Conservation (phyloP, 805 yeast species). For the Suhomyces pyralidae region DNA sequence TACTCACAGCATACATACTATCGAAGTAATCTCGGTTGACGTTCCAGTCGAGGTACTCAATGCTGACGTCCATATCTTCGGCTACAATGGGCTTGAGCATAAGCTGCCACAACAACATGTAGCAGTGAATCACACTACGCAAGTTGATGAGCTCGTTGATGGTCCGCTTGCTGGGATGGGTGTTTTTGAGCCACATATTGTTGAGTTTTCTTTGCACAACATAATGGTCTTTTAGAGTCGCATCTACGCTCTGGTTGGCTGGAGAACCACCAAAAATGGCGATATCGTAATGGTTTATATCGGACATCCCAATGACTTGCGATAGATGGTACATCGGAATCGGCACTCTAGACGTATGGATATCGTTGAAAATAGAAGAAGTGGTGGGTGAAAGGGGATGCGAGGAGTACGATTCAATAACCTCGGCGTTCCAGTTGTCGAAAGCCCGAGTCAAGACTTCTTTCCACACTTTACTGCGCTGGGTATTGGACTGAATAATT, state of each 20-base stretch:
- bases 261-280: slow-evolving; percentile 82
- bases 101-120: slow-evolving; percentile 38
- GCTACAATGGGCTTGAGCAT: slow-evolving; percentile 29
- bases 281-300: slow-evolving; percentile 73
- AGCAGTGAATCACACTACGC: slow-evolving; percentile 38
- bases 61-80: slow-evolving; percentile 10
- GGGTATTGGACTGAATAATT: slow-evolving; percentile 11
- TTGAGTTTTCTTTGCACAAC: slow-evolving; percentile 32
- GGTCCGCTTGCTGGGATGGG: slow-evolving; percentile 28
- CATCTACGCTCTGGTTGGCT: slow-evolving; percentile 59
- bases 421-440: slow-evolving; percentile 63
- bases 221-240: slow-evolving; percentile 32
- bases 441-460: slow-evolving; percentile 66
- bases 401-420: slow-evolving; percentile 23
- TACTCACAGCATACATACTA: slow-evolving; percentile 33
- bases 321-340: slow-evolving; percentile 69
- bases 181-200: slow-evolving; percentile 38
- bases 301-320: slow-evolving; percentile 57
- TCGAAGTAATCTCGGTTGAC: slow-evolving; percentile 37
- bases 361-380: slow-evolving; percentile 12
- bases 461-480: slow-evolving; percentile 57
- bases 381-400: slow-evolving; percentile 6
- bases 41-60: slow-evolving; percentile 25
- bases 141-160: slow-evolving; percentile 29
- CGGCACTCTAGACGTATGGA: slow-evolving; percentile 10